These are phyloP conservation scores for Homolaphlyctis polyrhiza DNA, from an alignment of 371 early-diverging fungal species.

Conservation along the genomic window DNA sequence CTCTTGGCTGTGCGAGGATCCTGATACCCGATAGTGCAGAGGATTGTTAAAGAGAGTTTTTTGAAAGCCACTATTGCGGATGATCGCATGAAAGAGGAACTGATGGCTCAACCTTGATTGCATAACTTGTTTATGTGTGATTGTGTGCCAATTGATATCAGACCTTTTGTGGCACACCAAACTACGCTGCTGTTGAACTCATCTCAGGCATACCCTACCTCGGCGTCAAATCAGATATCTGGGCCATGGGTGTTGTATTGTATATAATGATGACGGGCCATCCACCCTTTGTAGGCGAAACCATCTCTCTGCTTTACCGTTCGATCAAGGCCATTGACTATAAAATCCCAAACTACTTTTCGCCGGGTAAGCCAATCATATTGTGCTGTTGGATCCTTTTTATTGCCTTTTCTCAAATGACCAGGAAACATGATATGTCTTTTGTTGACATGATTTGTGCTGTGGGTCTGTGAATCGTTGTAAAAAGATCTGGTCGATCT, in stretches of 20 bases:
- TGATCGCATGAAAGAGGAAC: too few species aligned
- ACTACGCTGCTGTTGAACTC: conserved; percentile 56
- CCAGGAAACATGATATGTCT: neutral
- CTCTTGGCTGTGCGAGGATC: too few species aligned
- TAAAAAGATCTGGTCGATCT: conserved; percentile 37
- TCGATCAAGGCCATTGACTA: conserved; percentile 50
- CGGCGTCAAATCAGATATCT: conserved; percentile 54
- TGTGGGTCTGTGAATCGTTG: too few species aligned
- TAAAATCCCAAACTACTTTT: conserved; percentile 42
- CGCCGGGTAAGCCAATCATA: conserved; percentile 37
- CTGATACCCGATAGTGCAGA: too few species aligned
- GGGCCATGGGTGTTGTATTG: conserved; percentile 58
- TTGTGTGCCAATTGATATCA: too few species aligned
- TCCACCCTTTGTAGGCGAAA: conserved; percentile 65
- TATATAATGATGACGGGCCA: conserved; percentile 63
- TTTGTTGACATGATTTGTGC: too few species aligned
- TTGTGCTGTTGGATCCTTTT: neutral
- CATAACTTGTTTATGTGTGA: too few species aligned
- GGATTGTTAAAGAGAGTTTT: too few species aligned
- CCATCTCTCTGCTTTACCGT: conserved; percentile 53
- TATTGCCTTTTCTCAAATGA: neutral
- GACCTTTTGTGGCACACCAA: conserved; percentile 61
- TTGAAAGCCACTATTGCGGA: too few species aligned
- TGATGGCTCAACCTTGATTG: too few species aligned
- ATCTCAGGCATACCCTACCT: conserved; percentile 53